Conservation (phyloP, 2,329 filamentous ascomycete genomes). For the Ophiostoma triangulosporum region DNA sequence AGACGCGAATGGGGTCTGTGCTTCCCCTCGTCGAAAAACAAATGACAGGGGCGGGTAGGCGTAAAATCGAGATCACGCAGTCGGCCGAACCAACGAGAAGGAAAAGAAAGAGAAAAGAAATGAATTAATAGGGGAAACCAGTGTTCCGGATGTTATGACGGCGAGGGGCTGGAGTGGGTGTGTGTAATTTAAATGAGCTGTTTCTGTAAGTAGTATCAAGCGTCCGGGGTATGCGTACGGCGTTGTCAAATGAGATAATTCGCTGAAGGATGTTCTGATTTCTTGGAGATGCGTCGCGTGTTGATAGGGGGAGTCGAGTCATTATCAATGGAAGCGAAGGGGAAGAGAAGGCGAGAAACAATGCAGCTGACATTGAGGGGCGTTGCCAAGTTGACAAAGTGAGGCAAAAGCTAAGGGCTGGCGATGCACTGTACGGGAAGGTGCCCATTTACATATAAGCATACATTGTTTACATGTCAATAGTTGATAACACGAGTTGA, state of each 20-base stretch:
- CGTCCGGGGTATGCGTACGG: background rate
- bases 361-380: background rate
- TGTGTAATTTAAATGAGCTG: conserved; percentile 8
- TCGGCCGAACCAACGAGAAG: background rate
- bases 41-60: background rate
- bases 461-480: too few species aligned
- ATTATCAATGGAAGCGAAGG: background rate
- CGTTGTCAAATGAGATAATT: background rate
- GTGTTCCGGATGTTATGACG: conserved; percentile 6
- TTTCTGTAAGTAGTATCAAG: background rate
- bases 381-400: background rate
- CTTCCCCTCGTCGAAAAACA: conserved; percentile 3
- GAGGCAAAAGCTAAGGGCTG: background rate
- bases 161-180: conserved; percentile 7
- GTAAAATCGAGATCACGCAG: background rate
- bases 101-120: background rate
- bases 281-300: background rate
- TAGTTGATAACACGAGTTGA: too few species aligned
- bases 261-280: background rate
- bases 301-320: background rate
- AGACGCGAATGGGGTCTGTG: background rate
- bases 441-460: background rate
- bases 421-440: background rate
- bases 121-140: conserved; percentile 4
- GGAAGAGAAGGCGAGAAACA: background rate